Evolutionary conservation across 257 asterid genomes (phyloP), one percentile per base, ranked within the genome.

Genomic region (Phtheirospermum japonicum): DNA sequence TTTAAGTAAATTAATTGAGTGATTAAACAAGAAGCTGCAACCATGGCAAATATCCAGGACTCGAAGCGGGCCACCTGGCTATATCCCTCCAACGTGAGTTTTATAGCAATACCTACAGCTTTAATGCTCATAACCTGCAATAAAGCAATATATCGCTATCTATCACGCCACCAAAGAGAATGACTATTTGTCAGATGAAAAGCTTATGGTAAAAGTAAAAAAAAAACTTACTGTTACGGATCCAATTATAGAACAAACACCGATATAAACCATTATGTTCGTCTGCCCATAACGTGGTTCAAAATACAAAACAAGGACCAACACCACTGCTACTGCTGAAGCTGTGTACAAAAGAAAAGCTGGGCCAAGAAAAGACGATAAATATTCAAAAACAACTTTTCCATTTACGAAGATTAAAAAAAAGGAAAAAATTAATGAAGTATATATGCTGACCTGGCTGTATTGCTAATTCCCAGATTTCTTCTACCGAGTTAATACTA

Each of bases 41-140:
- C 87, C 85, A 72, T 83, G 70, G 73, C 90, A 80, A 89, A 86
- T 57, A 84, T 76, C 95, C 95, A 86, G 40, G 90, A 82, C 65
- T 82, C 75, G 68, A 75, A 61, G 70, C 67, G 79, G 66, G 84
- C 83, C 9, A 79, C 85, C 79, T 89, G 95, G 67, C 75, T 84
- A 56, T 71, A 75, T 14, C 96, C 96, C 72, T 79, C 90, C 76
- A 89, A 52, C 7, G 89, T 73, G 64, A 89, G 95, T 64, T 86
- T 89, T 76, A 89, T 79, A 50, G 96, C 88, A 50, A 86, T 83
- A 51, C 94, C 94, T 17, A 82, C 49, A 28, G 95, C 96, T 71
- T 89, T 86, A 42, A 89, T 72, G 61, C 96, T 89, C 96, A 89
- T 86, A 73, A 89, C 96, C 96, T 89, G 71, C 75, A 78, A 62